phyloP scores from a whole-genome alignment of 1,284 basidiomycete genomes.

The Papiliotrema flavescens region DNA sequence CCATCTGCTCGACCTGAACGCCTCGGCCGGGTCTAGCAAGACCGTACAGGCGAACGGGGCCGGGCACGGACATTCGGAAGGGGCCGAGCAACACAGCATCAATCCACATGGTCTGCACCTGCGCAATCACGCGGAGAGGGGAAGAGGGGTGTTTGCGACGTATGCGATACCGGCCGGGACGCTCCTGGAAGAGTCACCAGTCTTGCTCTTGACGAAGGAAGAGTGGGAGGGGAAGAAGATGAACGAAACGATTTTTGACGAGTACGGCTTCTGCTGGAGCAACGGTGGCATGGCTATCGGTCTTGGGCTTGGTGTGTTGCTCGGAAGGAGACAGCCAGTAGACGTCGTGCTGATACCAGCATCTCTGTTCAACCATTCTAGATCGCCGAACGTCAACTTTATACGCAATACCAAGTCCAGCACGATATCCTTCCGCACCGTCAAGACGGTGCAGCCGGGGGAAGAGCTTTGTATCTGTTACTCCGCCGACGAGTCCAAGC shows the following conservation, averaged over 20 bases:
- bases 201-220: conserved; percentile 68
- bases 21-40: not conserved
- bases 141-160: conserved; percentile 52
- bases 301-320: conserved; percentile 69
- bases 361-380: conserved; percentile 50
- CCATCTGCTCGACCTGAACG: not conserved
- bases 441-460: conserved; percentile 23
- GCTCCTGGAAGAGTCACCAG: conserved; percentile 76
- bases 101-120: conserved; percentile 45
- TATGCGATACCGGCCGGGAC: conserved; percentile 60
- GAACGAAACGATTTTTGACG: conserved; percentile 67
- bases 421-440: conserved; percentile 39
- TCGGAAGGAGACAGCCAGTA: not conserved
- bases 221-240: conserved; percentile 66
- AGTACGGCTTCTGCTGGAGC: conserved; percentile 83
- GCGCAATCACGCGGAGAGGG: conserved; percentile 28
- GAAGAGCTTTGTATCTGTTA: conserved; percentile 48
- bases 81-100: conserved; percentile 8
- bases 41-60: not conserved
- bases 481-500: conserved; percentile 44
- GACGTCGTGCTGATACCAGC: conserved; percentile 20
- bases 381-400: conserved; percentile 47
- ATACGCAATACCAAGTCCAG: conserved; percentile 24
- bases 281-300: conserved; percentile 76
- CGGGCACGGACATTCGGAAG: not conserved